phyloP scores from a whole-genome alignment of 495 filamentous ascomycete genomes.

The Cairneyella variabilis region DNA sequence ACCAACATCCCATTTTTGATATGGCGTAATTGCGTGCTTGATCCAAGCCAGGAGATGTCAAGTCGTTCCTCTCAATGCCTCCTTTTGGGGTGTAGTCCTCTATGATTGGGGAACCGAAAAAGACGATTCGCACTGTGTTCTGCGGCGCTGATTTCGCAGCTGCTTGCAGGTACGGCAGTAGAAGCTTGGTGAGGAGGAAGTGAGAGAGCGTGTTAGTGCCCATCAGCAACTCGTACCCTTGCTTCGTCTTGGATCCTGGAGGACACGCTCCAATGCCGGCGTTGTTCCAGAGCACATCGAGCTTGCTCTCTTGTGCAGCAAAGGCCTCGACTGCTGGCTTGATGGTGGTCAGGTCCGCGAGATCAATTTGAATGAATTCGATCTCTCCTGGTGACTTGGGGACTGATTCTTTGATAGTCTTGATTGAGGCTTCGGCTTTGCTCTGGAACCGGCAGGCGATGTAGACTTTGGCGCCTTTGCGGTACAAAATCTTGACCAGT shows the following conservation, averaged over 20 bases:
- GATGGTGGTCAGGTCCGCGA: slow-evolving; percentile 32
- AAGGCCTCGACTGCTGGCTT: slow-evolving; percentile 28
- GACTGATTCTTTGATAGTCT: slow-evolving; percentile 33
- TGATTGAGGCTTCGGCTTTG: slow-evolving; percentile 48
- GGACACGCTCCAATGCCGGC: slow-evolving; percentile 62
- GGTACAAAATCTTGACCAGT: slow-evolving; percentile 56
- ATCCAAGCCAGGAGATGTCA: slow-evolving; percentile 16
- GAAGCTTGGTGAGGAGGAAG: slow-evolving; percentile 39
- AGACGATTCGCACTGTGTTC: slow-evolving; percentile 39
- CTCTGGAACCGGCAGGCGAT: slow-evolving; percentile 53
- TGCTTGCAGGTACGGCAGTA: slow-evolving; percentile 32
- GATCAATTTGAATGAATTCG: slow-evolving; percentile 39
- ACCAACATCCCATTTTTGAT: slow-evolving; percentile 33
- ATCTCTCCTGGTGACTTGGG: slow-evolving; percentile 27
- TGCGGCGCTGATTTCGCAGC: slow-evolving; percentile 31
- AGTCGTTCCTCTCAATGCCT: slow-evolving; percentile 22
- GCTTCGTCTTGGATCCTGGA: slow-evolving; percentile 18
- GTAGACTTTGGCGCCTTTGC: slow-evolving; percentile 56
- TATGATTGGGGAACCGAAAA: neutral
- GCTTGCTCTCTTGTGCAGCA: slow-evolving; percentile 34
- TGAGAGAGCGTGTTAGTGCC: slow-evolving; percentile 39
- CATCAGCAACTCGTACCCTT: slow-evolving; percentile 35
- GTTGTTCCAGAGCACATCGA: slow-evolving; percentile 63
- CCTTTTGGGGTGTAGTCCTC: neutral
- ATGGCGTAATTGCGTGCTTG: slow-evolving; percentile 24